Conservation (phyloP, 2,329 filamentous ascomycete species). For the Botryotinia calthae region DNA sequence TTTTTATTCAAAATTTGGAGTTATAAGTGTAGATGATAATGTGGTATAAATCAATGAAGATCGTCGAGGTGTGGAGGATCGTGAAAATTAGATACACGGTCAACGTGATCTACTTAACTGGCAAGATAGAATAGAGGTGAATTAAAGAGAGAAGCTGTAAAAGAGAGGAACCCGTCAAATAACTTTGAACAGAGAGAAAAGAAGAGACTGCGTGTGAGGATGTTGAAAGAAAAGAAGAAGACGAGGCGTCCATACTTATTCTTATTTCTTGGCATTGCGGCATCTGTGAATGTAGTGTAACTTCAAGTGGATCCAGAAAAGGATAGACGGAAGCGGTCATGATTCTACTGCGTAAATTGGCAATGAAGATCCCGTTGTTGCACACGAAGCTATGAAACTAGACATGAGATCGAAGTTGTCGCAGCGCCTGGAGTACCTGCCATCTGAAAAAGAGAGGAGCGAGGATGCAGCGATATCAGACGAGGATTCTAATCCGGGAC, state of each 20-base stretch:
- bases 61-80: slow-evolving; percentile 37
- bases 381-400: slow-evolving; percentile 36
- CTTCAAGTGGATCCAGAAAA: slow-evolving; percentile 1
- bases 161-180: slow-evolving; percentile 36
- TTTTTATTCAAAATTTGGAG: slow-evolving; percentile 12
- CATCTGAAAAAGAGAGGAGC: slow-evolving; percentile 32
- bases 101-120: slow-evolving; percentile 41
- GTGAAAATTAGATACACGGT: slow-evolving; percentile 38
- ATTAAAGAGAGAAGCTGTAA: slow-evolving; percentile 32
- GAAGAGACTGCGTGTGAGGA: slow-evolving; percentile 27
- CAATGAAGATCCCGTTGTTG: slow-evolving; percentile 36
- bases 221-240: slow-evolving; percentile 29
- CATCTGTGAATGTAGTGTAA: slow-evolving; percentile 18
- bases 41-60: slow-evolving; percentile 35
- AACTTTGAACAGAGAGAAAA: slow-evolving; percentile 26
- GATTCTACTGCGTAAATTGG: slow-evolving; percentile 29
- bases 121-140: slow-evolving; percentile 33
- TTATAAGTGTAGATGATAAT: slow-evolving; percentile 5
- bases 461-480: slow-evolving; percentile 23
- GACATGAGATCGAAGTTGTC: slow-evolving; percentile 34
- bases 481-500: slow-evolving; percentile 26
- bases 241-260: slow-evolving; percentile 35
- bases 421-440: slow-evolving; percentile 27
- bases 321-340: slow-evolving; percentile 27
- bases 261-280: slow-evolving; percentile 35